Evolutionary conservation across 805 yeast genomes (phyloP).

Genomic region (Sugiyamaella mastotermitis): DNA sequence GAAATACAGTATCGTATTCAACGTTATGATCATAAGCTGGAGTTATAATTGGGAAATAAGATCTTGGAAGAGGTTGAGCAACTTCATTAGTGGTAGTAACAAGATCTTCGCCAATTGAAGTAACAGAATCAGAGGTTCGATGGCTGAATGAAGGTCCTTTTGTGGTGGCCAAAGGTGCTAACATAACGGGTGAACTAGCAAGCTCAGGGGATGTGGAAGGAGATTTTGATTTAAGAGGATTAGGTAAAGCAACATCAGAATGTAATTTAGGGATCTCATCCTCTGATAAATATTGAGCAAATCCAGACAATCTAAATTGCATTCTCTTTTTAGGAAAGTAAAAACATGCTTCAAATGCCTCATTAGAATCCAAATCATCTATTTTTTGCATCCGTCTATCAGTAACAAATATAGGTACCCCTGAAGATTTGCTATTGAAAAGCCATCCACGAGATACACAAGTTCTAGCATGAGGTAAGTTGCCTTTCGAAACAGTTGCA

Average conservation of each 20-base stretch:
- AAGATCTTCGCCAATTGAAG: too few species aligned
- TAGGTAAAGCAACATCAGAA: constrained; percentile 10
- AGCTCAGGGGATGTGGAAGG: constrained; percentile 6
- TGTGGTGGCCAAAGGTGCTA: neutral
- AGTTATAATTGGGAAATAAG: constrained; percentile 17
- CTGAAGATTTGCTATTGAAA: constrained; percentile 61
- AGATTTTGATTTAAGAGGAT: constrained; percentile 11
- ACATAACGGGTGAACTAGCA: constrained; percentile 2
- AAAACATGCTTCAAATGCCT: constrained; percentile 69
- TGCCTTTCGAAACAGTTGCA: constrained; percentile 49
- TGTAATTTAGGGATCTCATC: constrained; percentile 18
- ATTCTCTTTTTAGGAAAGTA: constrained; percentile 56
- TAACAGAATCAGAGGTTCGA: neutral
- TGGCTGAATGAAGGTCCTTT: neutral
- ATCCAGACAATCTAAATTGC: constrained; percentile 71
- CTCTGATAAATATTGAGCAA: constrained; percentile 42
- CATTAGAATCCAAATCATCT: constrained; percentile 40
- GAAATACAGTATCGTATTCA: constrained; percentile 8
- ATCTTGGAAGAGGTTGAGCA: constrained; percentile 3
- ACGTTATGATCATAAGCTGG: constrained; percentile 13
- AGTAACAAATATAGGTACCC: constrained; percentile 62
- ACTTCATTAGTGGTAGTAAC: neutral
- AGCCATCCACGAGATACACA: constrained; percentile 70
- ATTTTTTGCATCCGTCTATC: constrained; percentile 66
- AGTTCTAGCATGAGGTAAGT: constrained; percentile 59